These are phyloP conservation scores for Scenedesmus sp. DNA, from an alignment of 163 green algal species.

Conservation along the genomic window DNA sequence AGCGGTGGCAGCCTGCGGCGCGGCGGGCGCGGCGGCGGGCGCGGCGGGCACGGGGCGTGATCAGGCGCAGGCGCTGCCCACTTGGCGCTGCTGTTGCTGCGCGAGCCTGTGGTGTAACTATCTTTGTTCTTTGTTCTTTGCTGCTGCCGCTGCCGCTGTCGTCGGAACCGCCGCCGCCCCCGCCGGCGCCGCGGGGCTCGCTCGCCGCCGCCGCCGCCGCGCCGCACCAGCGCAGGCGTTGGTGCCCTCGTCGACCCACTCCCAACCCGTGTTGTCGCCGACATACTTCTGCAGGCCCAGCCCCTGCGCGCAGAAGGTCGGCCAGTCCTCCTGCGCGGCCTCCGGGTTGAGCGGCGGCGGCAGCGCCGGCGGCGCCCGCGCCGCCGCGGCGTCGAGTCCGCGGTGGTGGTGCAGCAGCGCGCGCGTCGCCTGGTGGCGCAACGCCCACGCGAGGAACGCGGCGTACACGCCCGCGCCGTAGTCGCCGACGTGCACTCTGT, in stretches of 20 bases:
- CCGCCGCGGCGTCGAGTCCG: neutral
- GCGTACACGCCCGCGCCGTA: constrained; percentile 40
- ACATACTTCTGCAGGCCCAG: constrained; percentile 35
- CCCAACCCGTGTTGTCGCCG: constrained; percentile 5
- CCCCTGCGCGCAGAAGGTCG: constrained; percentile 42
- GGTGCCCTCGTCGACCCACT: constrained; percentile 45
- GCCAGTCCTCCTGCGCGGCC: constrained; percentile 40
- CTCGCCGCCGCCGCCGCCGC: no score
- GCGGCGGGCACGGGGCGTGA: no score
- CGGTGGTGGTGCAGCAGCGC: constrained; percentile 25
- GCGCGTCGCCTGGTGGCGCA: constrained; percentile 27
- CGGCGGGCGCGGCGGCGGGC: no score
- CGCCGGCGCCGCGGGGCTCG: no score
- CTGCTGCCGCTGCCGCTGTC: no score
- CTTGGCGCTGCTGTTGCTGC: no score
- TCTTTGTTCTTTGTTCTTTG: no score
- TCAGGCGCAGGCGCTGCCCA: no score
- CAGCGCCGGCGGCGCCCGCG: neutral
- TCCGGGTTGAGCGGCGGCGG: constrained; percentile 32
- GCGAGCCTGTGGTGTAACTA: no score
- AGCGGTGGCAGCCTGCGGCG: constrained; percentile 38
- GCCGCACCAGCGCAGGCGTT: constrained; percentile 37
- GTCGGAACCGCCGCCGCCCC: no score
- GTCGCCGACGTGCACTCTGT: constrained; percentile 43
- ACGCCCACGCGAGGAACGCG: constrained; percentile 30